Percentiles rank a stretch among this genome's conserved stretches.
phyloP scores from a whole-genome alignment of 1,284 basidiomycete genomes.

The Ustilago cynodontis region DNA sequence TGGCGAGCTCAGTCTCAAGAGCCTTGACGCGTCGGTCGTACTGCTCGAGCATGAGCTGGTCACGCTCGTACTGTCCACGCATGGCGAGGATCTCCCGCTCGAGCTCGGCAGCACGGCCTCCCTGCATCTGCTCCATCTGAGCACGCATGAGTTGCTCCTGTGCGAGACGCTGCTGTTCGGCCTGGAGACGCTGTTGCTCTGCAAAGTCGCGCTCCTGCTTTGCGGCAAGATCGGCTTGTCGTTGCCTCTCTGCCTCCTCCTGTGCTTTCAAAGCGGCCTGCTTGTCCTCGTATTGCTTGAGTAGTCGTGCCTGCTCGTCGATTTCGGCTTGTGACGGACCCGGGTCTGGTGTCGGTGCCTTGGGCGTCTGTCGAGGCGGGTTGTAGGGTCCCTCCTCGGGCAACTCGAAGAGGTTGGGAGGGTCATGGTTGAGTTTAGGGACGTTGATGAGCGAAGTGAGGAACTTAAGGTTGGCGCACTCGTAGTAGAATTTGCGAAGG shows the following conservation, averaged over 20 bases:
- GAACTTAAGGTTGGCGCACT: constrained; percentile 69
- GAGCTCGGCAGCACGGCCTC: constrained; percentile 78
- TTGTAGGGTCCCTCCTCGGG: constrained; percentile 64
- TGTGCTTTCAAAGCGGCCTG: constrained; percentile 84
- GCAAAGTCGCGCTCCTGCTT: constrained; percentile 91
- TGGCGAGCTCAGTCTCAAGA: constrained; percentile 88
- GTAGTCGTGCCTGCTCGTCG: constrained; percentile 91
- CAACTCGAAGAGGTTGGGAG: constrained; percentile 68
- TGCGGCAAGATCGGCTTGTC: constrained; percentile 81
- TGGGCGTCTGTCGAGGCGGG: constrained; percentile 58
- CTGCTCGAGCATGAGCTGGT: constrained; percentile 97
- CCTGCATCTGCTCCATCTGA: constrained; percentile 78
- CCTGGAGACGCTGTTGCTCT: constrained; percentile 86
- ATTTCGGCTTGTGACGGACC: constrained; percentile 75
- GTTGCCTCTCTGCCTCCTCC: constrained; percentile 85
- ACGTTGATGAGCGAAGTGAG: constrained; percentile 70
- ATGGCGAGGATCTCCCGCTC: constrained; percentile 91
- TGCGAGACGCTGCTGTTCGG: constrained; percentile 86
- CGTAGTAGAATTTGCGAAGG: constrained; percentile 69
- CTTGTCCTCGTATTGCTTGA: constrained; percentile 97
- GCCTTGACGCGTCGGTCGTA: constrained; percentile 97
- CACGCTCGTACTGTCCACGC: constrained; percentile 96
- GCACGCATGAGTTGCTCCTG: constrained; percentile 85
- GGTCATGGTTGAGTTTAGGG: constrained; percentile 69
- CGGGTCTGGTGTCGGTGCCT: constrained; percentile 54